Conservation (phyloP, 306 rosid genomes). For the Cucumis hystrix region DNA sequence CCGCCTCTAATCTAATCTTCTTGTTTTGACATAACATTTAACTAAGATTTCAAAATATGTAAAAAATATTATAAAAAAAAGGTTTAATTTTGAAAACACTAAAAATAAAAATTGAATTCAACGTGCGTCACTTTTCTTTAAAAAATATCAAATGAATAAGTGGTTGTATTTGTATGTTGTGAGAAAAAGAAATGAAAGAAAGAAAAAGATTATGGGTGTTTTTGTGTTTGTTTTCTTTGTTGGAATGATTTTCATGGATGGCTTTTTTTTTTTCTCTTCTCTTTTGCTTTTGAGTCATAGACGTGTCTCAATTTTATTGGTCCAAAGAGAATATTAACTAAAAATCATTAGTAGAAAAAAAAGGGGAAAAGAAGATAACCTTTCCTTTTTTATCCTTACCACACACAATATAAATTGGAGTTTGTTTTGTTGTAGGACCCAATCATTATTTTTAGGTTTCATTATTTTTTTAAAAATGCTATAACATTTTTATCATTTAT, state of each 20-base stretch:
- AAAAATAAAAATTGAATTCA: too few relatives aligned
- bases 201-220: not conserved
- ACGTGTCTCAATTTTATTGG: not conserved
- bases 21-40: too few relatives aligned
- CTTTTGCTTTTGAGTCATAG: not conserved
- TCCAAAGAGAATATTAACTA: not conserved
- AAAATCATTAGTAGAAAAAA: not conserved
- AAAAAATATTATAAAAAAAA: too few relatives aligned
- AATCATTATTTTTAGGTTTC: not conserved
- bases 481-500: too few relatives aligned
- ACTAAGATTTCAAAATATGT: too few relatives aligned
- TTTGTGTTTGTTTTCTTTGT: not conserved
- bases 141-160: not conserved
- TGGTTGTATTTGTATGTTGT: not conserved
- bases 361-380: not conserved
- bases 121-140: too few relatives aligned
- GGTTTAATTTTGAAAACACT: too few relatives aligned
- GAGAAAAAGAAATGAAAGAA: not conserved
- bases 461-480: too few relatives aligned
- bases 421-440: not conserved
- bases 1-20: too few relatives aligned
- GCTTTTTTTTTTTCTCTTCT: not conserved
- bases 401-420: not conserved
- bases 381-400: not conserved
- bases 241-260: not conserved